Evolutionary conservation across 345 rosid genomes (phyloP), one percentile per base, ranked within the genome.

Genomic region (Brassica nigra): DNA sequence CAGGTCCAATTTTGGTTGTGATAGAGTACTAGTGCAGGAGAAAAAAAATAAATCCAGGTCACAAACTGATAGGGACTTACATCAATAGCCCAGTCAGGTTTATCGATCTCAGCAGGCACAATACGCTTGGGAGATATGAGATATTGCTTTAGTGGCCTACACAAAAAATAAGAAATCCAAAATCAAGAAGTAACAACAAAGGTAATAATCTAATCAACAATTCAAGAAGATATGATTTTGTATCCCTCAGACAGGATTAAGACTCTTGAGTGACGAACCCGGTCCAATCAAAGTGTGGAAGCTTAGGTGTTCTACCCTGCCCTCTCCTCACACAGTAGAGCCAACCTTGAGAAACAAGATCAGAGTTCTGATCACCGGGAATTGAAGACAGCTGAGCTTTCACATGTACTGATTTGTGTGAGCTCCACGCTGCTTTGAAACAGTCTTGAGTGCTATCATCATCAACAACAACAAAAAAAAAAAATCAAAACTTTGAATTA

Each of bases 21-120:
- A 34, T 39, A 8, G 31, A 18, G 52, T 36, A 16, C 28, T 31
- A 15, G 29, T n/a, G 54, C 72, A 66, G 57, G 8, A 15, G 66
- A 78, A 78, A 78, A 78, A 52, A 30, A 33, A 49, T 5, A 5
- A 34, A 70, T 12, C 31, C 4, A 8, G 14, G 65, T 34, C 33
- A 54, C 36, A 68, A 72, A 71, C 8, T 23, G 63, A 27, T 11
- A 23, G 68, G 20, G 44, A 84, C 97, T 93, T 75, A 95, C 99
- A 85, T 91, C 96, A 76, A 84, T 39, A 54, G 97, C 99, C 99
- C 98, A 93, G 75, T 93, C 98, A 82, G 98, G 98, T 80, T 68
- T 82, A 4, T 88, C 90, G 52, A 95, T 85, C 71, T 82, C 87
- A 70, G 84, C 82, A 80, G 98, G 98, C 68, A 93, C 89, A 58